phyloP scores from a whole-genome alignment of 306 rosid species.

The Chamaecrista fasciculata region DNA sequence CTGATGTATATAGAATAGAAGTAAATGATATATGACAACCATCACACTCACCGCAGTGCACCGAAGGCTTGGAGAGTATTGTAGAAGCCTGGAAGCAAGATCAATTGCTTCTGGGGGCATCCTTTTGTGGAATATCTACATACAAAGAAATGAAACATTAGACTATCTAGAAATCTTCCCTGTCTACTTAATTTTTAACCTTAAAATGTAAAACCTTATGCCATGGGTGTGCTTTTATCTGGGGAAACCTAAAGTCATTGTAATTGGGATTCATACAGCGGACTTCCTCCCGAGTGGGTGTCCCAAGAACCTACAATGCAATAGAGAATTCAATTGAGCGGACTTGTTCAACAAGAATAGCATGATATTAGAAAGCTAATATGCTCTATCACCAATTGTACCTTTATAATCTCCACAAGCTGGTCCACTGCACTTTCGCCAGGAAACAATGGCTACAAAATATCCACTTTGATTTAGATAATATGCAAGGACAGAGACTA shows the following conservation, averaged over 20 bases:
- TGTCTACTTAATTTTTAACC: conserved; percentile 7
- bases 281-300: conserved; percentile 97
- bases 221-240: conserved; percentile 97
- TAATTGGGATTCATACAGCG: conserved; percentile 98
- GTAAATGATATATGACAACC: background rate
- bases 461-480: conserved; percentile 11
- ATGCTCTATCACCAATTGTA: conserved; percentile 22
- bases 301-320: conserved; percentile 87
- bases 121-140: conserved; percentile 86
- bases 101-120: conserved; percentile 99
- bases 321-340: conserved; percentile 11
- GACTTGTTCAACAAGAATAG: background rate
- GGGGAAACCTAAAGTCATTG: conserved; percentile 89
- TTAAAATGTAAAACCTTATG: conserved; percentile 66
- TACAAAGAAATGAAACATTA: conserved; percentile 15
- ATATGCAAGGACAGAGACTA: background rate
- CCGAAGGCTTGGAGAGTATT: conserved; percentile 93
- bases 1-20: background rate
- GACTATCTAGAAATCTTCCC: conserved; percentile 11
- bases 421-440: conserved; percentile 97
- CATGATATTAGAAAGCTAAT: conserved; percentile 1
- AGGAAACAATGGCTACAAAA: conserved; percentile 88
- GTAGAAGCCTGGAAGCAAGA: conserved; percentile 86
- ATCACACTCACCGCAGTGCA: conserved; percentile 82
- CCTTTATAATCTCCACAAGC: conserved; percentile 97